Percentiles rank a stretch among this genome's conserved stretches.
Evolutionary conservation across 768 basidiomycete genomes (phyloP).

Genomic region (Neoboletus magnificus): DNA sequence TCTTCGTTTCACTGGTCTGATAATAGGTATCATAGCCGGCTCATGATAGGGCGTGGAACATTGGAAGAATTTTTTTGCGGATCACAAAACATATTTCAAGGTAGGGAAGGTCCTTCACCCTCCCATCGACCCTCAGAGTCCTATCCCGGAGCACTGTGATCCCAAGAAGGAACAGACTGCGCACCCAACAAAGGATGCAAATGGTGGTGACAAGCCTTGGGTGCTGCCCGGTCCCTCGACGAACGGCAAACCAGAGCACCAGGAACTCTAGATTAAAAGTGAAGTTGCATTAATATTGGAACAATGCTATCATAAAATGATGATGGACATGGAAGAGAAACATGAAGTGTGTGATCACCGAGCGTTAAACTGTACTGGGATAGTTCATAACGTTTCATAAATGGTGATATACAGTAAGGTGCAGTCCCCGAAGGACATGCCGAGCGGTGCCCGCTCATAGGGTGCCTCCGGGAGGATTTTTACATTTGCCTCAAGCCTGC

Average conservation of each 20-base stretch:
- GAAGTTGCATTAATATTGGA: constrained; percentile 8
- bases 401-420: constrained; percentile 25
- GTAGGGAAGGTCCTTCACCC: constrained; percentile 74
- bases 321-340: constrained; percentile 23
- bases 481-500: constrained; percentile 27
- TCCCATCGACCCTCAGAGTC: constrained; percentile 71
- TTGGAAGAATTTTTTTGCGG: constrained; percentile 88
- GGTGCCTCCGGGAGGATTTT: constrained; percentile 3
- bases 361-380: neutral
- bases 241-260: constrained; percentile 14
- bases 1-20: constrained; percentile 7
- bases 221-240: constrained; percentile 14
- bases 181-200: constrained; percentile 29
- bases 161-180: constrained; percentile 47
- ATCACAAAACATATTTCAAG: constrained; percentile 75
- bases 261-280: constrained; percentile 31
- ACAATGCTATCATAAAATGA: constrained; percentile 16
- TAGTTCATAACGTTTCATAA: constrained; percentile 22
- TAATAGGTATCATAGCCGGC: neutral
- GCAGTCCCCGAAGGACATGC: constrained; percentile 16
- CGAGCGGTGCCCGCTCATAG: neutral
- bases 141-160: constrained; percentile 74
- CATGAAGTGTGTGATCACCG: constrained; percentile 19
- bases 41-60: constrained; percentile 62
- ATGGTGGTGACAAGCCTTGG: constrained; percentile 28